Evolutionary conservation across 2,329 filamentous ascomycete genomes (phyloP), one percentile per base, ranked within the genome.

Genomic region (Lojkania enalia): DNA sequence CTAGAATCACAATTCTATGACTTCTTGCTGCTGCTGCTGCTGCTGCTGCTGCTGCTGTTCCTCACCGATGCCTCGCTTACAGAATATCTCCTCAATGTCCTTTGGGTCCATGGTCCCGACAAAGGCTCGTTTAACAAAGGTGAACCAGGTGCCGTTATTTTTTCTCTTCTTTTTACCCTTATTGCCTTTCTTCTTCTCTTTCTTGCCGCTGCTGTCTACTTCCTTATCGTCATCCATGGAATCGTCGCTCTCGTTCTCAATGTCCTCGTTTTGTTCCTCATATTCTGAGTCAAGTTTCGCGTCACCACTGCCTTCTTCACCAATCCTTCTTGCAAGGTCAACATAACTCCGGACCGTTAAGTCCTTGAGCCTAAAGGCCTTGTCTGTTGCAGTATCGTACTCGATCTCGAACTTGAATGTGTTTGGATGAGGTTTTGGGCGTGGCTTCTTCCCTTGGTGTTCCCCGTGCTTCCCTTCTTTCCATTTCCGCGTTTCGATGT

Each of bases 301-400:
- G 48, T 42, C 55, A 5, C 56, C 57, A 21, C 52, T 38, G 11
- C 58, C 55, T 37, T 72, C 73, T 40, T 81, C 74, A 2, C 87
- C 88, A 61, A 97, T 95, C 42, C 85, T 79, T 51, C 85, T 82
- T 9, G 94, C 94, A 36, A 97, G 77, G 49, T 87, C 80, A 33
- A 97, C 74, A 64, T 87, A 87, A 64, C 84, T 95, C 51, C 82
- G 79, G 40, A 96, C 87, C 0, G 92, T 97, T 67, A 99, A 73
- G 69, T 97, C 92, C 32, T 81, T 77, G 57, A 96, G 71, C 49
- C 82, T 80, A 66, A 91, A 96, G 1, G 86, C 69, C 46, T 82
- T 72, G 65, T 97, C 90, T 16, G 84, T 80, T 43, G 82, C 85
- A 0, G 91, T 97, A 66, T 85, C 84, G 67, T 99, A 99, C 67